Evolutionary conservation across 2,329 filamentous ascomycete genomes (phyloP).

Genomic region (Epichloe elymi): DNA sequence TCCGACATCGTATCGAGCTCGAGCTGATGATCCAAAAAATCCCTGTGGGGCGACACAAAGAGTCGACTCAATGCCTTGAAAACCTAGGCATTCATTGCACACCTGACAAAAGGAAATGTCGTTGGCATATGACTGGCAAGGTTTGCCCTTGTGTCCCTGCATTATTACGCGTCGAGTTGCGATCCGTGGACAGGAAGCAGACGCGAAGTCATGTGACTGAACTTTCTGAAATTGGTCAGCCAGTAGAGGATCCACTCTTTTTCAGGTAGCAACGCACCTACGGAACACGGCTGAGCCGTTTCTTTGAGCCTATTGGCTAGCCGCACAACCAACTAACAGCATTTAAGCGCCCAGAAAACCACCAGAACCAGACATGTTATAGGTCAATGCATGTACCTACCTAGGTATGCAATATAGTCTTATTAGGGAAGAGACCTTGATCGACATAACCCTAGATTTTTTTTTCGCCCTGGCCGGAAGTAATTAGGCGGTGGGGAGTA

Average conservation of each 20-base stretch:
- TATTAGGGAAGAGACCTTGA: not conserved
- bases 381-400: not conserved
- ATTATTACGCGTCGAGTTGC: not conserved
- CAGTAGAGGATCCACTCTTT: not conserved
- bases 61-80: not conserved
- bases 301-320: not conserved
- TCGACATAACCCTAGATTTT: not conserved
- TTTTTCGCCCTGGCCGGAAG: not conserved
- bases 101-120: not conserved
- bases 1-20: not conserved
- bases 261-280: not conserved
- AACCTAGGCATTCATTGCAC: not conserved
- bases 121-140: not conserved
- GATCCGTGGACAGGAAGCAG: not conserved
- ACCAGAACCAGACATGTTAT: not conserved
- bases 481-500: not conserved
- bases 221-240: not conserved
- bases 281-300: not conserved
- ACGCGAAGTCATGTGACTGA: constrained; percentile 6
- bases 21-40: not conserved
- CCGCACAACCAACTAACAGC: not conserved
- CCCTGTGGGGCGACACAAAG: not conserved
- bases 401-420: not conserved
- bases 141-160: not conserved
- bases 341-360: constrained; percentile 2